phyloP scores from a whole-genome alignment of 495 filamentous ascomycete genomes.

The Lepraria neglecta region DNA sequence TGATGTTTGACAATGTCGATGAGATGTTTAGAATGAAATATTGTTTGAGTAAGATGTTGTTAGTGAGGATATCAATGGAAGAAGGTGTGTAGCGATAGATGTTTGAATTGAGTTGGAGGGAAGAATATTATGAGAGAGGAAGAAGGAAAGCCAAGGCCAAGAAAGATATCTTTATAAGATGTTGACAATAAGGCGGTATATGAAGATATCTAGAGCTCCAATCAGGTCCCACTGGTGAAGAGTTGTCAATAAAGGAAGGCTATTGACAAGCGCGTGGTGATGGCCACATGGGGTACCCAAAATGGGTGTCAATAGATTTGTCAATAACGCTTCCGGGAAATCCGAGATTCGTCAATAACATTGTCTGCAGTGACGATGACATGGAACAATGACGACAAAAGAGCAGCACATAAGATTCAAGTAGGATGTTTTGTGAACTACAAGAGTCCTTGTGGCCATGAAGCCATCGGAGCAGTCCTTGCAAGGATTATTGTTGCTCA shows the following conservation, averaged over 20 bases:
- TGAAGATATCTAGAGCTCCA: not conserved
- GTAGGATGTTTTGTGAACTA: not conserved
- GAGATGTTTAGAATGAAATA: not conserved
- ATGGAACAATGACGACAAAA: not conserved
- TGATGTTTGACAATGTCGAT: slow-evolving; percentile 15
- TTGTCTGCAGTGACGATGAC: not conserved
- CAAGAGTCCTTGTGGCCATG: too few relatives aligned
- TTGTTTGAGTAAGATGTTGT: slow-evolving; percentile 13
- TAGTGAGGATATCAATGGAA: not conserved
- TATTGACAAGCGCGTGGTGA: not conserved
- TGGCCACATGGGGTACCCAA: not conserved
- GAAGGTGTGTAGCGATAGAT: slow-evolving; percentile 18
- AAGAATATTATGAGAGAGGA: not conserved
- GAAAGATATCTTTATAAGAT: slow-evolving; percentile 6
- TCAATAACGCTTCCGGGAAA: not conserved
- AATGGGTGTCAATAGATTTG: slow-evolving; percentile 17
- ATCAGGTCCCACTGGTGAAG: not conserved
- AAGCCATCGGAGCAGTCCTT: too few relatives aligned
- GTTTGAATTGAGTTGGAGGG: not conserved
- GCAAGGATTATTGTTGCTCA: too few relatives aligned
- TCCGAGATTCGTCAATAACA: not conserved
- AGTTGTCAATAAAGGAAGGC: slow-evolving; percentile 16
- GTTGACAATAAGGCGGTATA: not conserved
- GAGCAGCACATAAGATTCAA: not conserved
- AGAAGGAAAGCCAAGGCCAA: not conserved